These are phyloP conservation scores for Aspergillus sp. DNA, from an alignment of 2,329 filamentous ascomycete species.

Conservation along the genomic window DNA sequence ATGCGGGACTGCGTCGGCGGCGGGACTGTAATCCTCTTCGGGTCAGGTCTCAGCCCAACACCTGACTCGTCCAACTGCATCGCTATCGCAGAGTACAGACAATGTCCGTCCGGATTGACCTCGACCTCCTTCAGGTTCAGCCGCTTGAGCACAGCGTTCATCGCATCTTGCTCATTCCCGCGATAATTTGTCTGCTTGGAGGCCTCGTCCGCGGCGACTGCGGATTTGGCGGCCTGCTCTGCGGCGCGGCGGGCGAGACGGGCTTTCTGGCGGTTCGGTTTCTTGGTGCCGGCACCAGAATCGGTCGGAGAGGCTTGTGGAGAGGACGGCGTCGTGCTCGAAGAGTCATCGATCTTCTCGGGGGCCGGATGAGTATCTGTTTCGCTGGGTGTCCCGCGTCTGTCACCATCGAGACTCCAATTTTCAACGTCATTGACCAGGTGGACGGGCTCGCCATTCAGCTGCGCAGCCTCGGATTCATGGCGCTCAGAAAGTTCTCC, in stretches of 20 bases:
- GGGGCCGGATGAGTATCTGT: constrained; percentile 3
- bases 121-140: constrained; percentile 63
- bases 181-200: constrained; percentile 63
- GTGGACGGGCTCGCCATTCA: constrained; percentile 29
- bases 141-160: constrained; percentile 57
- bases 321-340: constrained; percentile 6
- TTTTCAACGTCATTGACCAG: constrained; percentile 21
- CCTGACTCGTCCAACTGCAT: constrained; percentile 59
- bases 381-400: constrained; percentile 7
- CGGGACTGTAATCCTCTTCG: constrained; percentile 23
- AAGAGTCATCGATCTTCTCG: constrained; percentile 3
- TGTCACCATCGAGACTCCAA: constrained; percentile 22
- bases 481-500: constrained; percentile 48
- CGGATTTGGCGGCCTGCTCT: constrained; percentile 62
- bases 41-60: constrained; percentile 29
- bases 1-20: constrained; percentile 21
- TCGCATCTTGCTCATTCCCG: constrained; percentile 57
- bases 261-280: constrained; percentile 85
- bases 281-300: constrained; percentile 43
- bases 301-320: constrained; percentile 5
- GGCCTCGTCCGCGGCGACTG: constrained; percentile 66
- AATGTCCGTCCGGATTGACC: constrained; percentile 87
- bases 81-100: constrained; percentile 83
- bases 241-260: constrained; percentile 80
- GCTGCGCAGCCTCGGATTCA: constrained; percentile 38